Evolutionary conservation across 441 rosid species (phyloP).

Genomic region (Corymbia citriodora): DNA sequence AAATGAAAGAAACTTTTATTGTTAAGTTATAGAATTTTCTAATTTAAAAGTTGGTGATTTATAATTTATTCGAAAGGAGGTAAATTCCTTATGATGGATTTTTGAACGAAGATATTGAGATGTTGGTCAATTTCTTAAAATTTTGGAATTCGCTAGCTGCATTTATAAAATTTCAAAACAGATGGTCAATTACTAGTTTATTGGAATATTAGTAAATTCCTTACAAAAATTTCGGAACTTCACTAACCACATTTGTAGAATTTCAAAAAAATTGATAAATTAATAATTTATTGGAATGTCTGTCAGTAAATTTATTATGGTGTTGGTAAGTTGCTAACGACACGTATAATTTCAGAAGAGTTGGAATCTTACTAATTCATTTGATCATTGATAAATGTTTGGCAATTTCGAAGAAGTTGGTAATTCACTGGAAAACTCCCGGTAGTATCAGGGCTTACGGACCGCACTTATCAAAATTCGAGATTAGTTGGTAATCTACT

Average conservation of each 20-base stretch:
- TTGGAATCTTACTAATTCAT: too few relatives aligned
- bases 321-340: too few relatives aligned
- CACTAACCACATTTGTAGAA: not conserved
- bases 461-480: not conserved
- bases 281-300: too few relatives aligned
- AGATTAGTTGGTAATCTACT: not conserved
- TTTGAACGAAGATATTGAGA: not conserved
- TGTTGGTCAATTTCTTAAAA: not conserved
- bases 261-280: not conserved
- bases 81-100: not conserved
- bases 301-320: not conserved
- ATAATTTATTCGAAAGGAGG: not conserved
- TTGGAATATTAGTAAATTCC: not conserved
- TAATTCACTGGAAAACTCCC: not conserved
- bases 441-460: not conserved
- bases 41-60: not conserved
- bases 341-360: too few relatives aligned
- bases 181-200: not conserved
- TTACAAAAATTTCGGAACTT: not conserved
- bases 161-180: not conserved
- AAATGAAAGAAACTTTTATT: not conserved
- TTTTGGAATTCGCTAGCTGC: not conserved
- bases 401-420: not conserved
- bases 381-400: not conserved
- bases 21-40: not conserved